A percentile compares a stretch with the other conserved stretches of the same genome.
phyloP scores from a whole-genome alignment of 345 rosid species.

The Anastatica hierochuntica region DNA sequence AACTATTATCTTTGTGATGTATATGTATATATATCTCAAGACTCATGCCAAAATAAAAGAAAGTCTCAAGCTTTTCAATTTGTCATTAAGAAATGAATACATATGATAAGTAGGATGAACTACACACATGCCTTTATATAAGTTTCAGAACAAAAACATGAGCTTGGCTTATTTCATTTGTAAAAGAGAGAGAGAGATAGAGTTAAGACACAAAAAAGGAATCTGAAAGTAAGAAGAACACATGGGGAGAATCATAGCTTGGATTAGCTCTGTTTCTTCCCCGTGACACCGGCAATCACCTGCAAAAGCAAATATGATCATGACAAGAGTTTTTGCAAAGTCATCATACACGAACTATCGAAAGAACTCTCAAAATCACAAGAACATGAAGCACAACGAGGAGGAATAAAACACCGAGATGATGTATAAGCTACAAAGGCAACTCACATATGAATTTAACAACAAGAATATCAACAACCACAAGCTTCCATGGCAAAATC shows the following conservation, averaged over 20 bases:
- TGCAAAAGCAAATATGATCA: constrained; percentile 31
- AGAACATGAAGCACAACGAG: not conserved
- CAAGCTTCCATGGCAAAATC: not conserved
- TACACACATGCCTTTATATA: constrained; percentile 15
- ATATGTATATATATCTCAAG: constrained; percentile 6
- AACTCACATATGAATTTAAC: not conserved
- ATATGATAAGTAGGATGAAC: not conserved
- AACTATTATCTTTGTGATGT: constrained; percentile 9
- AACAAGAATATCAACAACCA: not conserved
- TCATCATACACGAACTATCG: too few relatives aligned
- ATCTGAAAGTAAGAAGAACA: constrained; percentile 14
- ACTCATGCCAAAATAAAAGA: constrained; percentile 5
- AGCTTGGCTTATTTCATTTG: constrained; percentile 37
- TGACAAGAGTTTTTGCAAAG: too few relatives aligned
- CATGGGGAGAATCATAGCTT: not conserved
- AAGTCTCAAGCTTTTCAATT: constrained; percentile 10
- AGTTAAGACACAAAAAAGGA: constrained; percentile 3
- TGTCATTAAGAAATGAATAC: not conserved
- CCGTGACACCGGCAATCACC: constrained; percentile 82
- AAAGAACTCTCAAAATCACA: too few relatives aligned
- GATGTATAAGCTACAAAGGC: not conserved
- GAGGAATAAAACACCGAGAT: not conserved
- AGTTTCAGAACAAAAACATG: constrained; percentile 16
- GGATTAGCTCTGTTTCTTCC: constrained; percentile 47
- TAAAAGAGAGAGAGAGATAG: constrained; percentile 1